Percentiles rank a stretch among this genome's conserved stretches.
Evolutionary conservation across 2,329 filamentous ascomycete species (phyloP).

Genomic region (Nigrospora oryzae): DNA sequence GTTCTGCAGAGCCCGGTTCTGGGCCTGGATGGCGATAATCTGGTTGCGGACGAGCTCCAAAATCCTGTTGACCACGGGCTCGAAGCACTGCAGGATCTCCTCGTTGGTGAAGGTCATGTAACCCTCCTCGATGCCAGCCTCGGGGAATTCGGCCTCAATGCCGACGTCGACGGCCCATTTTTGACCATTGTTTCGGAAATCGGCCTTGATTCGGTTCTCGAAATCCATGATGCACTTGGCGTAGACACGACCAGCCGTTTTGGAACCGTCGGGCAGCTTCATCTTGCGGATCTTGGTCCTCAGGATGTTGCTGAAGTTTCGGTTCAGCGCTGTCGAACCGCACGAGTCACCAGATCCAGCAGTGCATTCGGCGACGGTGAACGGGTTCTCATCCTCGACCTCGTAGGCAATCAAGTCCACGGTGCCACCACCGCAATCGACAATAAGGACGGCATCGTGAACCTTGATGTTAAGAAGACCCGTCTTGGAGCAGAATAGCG

Average conservation of each 20-base stretch:
- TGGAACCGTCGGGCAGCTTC: constrained; percentile 40
- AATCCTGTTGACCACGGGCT: constrained; percentile 1
- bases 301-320: constrained; percentile 2
- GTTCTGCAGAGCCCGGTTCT: constrained; percentile 7
- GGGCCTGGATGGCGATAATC: background rate
- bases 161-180: constrained; percentile 99
- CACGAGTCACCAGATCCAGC: constrained; percentile 1
- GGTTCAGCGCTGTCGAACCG: constrained; percentile 1
- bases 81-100: constrained; percentile 1
- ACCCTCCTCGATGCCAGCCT: constrained; percentile 42
- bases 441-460: constrained; percentile 49
- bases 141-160: constrained; percentile 95
- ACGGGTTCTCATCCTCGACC: constrained; percentile 1
- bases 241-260: constrained; percentile 83
- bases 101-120: constrained; percentile 3
- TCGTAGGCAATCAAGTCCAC: constrained; percentile 3
- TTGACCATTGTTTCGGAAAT: constrained; percentile 48
- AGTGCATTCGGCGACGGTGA: constrained; percentile 1
- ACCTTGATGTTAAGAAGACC: constrained; percentile 93
- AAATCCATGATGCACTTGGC: constrained; percentile 2
- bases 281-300: constrained; percentile 2
- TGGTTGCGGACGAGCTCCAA: background rate
- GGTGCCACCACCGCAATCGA: constrained; percentile 2
- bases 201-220: constrained; percentile 1
- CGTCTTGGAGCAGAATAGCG: constrained; percentile 96